phyloP scores from a whole-genome alignment of 2,329 filamentous ascomycete genomes.

The Aspergillus sojae region DNA sequence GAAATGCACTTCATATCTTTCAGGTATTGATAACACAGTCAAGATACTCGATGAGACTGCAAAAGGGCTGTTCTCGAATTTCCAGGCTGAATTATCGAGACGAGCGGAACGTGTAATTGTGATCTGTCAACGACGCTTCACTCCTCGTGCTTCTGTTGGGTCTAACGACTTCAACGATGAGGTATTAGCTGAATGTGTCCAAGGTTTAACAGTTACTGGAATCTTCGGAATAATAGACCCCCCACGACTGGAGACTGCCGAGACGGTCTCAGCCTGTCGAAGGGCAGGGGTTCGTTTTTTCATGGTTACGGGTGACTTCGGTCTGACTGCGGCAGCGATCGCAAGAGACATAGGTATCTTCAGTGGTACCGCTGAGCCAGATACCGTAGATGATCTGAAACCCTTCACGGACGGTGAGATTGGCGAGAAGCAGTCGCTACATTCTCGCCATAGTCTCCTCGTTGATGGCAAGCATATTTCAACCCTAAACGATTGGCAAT shows the following conservation, averaged over 20 bases:
- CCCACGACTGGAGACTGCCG: constrained; percentile 38
- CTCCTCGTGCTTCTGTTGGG: constrained; percentile 43
- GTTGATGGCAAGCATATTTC: constrained; percentile 69
- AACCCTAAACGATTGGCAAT: constrained; percentile 66
- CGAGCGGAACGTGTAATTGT: constrained; percentile 72
- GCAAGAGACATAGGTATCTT: constrained; percentile 46
- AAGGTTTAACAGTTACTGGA: constrained; percentile 53
- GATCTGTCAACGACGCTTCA: constrained; percentile 64
- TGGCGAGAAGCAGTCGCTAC: constrained; percentile 24
- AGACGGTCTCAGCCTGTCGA: constrained; percentile 39
- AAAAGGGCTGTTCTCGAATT: constrained; percentile 55
- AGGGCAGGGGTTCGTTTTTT: constrained; percentile 44
- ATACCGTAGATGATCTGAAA: constrained; percentile 58
- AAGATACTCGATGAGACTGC: constrained; percentile 54
- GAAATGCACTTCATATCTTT: constrained; percentile 62
- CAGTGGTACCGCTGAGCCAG: constrained; percentile 51
- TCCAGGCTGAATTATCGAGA: constrained; percentile 70
- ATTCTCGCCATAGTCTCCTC: constrained; percentile 57
- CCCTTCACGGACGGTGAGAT: constrained; percentile 24
- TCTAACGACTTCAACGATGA: constrained; percentile 58
- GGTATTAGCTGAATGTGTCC: constrained; percentile 43
- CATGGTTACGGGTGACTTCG: constrained; percentile 49
- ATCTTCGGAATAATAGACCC: constrained; percentile 54
- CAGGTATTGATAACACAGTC: constrained; percentile 59
- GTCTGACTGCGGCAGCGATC: constrained; percentile 44